Evolutionary conservation across 108 stramenopile genomes (phyloP).

Genomic region (Fistulifera pelliculosa): DNA sequence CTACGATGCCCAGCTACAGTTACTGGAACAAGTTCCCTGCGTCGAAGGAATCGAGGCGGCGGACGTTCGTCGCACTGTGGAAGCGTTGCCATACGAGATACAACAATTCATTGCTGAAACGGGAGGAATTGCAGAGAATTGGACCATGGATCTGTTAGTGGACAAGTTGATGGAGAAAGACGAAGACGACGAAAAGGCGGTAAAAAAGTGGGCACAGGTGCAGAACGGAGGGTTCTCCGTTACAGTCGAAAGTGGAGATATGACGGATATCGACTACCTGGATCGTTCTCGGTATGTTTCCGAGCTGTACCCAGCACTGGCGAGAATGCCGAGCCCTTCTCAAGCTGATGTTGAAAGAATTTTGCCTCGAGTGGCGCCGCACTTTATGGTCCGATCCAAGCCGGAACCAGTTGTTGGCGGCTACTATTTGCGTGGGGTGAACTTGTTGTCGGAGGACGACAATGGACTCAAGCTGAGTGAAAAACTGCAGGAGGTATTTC

Average conservation of each 20-base stretch:
- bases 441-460: constrained; percentile 15
- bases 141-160: background rate
- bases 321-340: constrained; percentile 36
- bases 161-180: constrained; percentile 3
- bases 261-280: constrained; percentile 46
- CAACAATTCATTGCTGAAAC: constrained; percentile 5
- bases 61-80: constrained; percentile 22
- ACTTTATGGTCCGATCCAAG: constrained; percentile 50
- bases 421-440: constrained; percentile 52
- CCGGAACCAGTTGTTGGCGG: constrained; percentile 60
- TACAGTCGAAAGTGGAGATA: constrained; percentile 15
- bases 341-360: constrained; percentile 36
- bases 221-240: background rate
- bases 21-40: constrained; percentile 24
- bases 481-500: constrained; percentile 20
- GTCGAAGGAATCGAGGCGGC: constrained; percentile 4
- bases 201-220: background rate
- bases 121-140: background rate
- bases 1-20: constrained; percentile 27
- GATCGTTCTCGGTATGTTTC: constrained; percentile 44
- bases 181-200: background rate
- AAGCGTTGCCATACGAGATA: background rate
- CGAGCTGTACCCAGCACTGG: constrained; percentile 43
- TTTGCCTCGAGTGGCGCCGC: constrained; percentile 2
- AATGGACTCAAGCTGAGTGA: constrained; percentile 22